phyloP scores from a whole-genome alignment of 768 basidiomycete species.

The Mycena olivaceomarginata region DNA sequence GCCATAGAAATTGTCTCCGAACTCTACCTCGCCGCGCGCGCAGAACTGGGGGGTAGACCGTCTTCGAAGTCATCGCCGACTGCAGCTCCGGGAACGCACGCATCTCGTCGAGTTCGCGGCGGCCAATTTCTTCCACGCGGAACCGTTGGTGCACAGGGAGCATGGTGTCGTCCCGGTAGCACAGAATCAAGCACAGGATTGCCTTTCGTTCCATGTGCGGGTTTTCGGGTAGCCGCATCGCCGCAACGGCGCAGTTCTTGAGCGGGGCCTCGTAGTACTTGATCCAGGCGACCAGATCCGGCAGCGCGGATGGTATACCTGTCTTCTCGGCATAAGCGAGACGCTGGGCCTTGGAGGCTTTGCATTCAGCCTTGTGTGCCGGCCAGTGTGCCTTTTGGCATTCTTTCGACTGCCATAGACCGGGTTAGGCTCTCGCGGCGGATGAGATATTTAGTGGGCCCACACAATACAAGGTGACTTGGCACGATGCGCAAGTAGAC shows the following conservation, averaged over 20 bases:
- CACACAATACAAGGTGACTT: no score
- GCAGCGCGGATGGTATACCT: neutral
- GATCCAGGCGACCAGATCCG: conserved; percentile 14
- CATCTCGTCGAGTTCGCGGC: neutral
- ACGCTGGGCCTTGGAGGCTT: neutral
- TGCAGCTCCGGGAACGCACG: neutral
- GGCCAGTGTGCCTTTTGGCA: conserved; percentile 33
- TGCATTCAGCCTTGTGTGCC: conserved; percentile 11
- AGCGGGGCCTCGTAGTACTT: conserved; percentile 22
- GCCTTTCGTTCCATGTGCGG: conserved; percentile 15
- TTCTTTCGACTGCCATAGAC: conserved; percentile 15
- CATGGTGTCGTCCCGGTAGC: neutral
- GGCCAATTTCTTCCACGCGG: neutral
- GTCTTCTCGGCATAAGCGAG: neutral
- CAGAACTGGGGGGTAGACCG: neutral
- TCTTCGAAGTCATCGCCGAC: neutral
- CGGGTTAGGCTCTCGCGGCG: no score
- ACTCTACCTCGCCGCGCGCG: conserved; percentile 6
- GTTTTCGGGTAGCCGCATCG: conserved; percentile 2
- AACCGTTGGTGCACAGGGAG: conserved; percentile 11
- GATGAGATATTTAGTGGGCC: no score
- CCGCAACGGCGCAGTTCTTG: conserved; percentile 27
- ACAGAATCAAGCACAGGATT: neutral
- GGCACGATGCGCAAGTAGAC: neutral
- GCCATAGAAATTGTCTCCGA: conserved; percentile 14